Base-by-base conservation (phyloP, 2,329 filamentous ascomycete species). In the Arthroderma sp. region DNA sequence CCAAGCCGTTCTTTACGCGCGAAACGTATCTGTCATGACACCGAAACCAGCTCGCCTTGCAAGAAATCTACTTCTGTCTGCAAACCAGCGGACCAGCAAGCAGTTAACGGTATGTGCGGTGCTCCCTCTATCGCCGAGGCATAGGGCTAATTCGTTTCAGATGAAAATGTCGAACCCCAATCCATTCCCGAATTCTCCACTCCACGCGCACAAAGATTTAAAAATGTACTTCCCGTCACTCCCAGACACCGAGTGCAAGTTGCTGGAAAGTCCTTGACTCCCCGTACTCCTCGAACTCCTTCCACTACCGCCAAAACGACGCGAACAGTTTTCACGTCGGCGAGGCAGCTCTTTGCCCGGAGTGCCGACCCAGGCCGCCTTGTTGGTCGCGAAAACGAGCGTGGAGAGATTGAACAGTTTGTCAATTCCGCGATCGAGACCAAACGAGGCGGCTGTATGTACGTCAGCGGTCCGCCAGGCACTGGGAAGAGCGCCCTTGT, bases 401-500 rank as follows among this genome's bases (percentile, higher is more conserved):
- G 57, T 70, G 67, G 72, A 9, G 80, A 87, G 51, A 67, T 96
- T 31, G 67, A 70, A 8, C 63, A 59, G 0, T 95, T 94, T 58
- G 72, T 95, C 42, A 68, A 75, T 34, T 73, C 74, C 42, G 78
- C 79, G 53, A 67, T 80, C 4, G 69, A 74, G 6, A 63, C 75
- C 11, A 70, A 69, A 7, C 75, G 74, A 3, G 80, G 80, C 43
- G 87, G 88, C 43, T 96, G 89, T 58, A 74, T 94, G 42, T 98
- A 98, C 60, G 82, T 98, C 53, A 95, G 88, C 54, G 91, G 91
- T 0, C 91, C 91, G 3, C 91, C 91, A 2, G 91, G 91, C 7
- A 98, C 91, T 0, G 91, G 91, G 44, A 98, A 98, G 68, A 96
- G 88, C 61, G 91, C 91, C 29, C 82, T 96, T 71, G 79, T 96